Evolutionary conservation across 768 basidiomycete species (phyloP), one percentile per base, ranked within the genome.

Genomic region (Lactarius akahatsu): DNA sequence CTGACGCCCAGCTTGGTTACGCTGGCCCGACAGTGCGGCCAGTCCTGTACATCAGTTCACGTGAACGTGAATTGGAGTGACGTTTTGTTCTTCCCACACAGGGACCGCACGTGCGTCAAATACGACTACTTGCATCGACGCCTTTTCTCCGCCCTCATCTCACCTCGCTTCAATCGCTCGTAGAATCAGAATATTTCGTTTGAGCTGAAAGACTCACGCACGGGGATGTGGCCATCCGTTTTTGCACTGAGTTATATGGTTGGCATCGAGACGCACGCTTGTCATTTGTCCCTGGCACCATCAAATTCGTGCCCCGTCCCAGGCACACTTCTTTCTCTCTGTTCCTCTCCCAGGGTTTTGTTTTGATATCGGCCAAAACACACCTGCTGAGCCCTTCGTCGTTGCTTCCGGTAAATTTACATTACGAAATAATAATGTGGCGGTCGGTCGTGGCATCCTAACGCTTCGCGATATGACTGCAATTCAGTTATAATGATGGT

Each of bases 1-100:
- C 47, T 63, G 61, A 52, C 59, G 38, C 26, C 50, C 50, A n/a
- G 18, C 50, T 59, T 61, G 57, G 62, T n/a, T 52, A 26, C 23
- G 26, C 13, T n/a, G 13, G 40, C 26, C 66, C 66, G 62, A 47
- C 40, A 67, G 32, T 1, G 9, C 28, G 66, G 52, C n/a, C 38
- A 18, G 16, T n/a, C 38, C 36, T 36, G n/a, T 23, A 41, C 5
- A 38, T 9, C 23, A 23, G 57, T 58, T 58, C 57, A 28, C 56
- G 50, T 52, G 26, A 26, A 52, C 50, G 50, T 52, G 26, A 26
- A 23, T 6, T 52, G 50, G 23, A 52, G 23, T 26, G 50, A 28
- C 11, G 10, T 50, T 50, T n/a, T 50, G 10, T 50, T 15, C 50
- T 52, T 52, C 26, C 26, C 50, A 52, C 50, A 50, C 50, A 52